These are phyloP conservation scores for Diplodia sapinea DNA, from an alignment of 2,329 filamentous ascomycete genomes.

Conservation along the genomic window DNA sequence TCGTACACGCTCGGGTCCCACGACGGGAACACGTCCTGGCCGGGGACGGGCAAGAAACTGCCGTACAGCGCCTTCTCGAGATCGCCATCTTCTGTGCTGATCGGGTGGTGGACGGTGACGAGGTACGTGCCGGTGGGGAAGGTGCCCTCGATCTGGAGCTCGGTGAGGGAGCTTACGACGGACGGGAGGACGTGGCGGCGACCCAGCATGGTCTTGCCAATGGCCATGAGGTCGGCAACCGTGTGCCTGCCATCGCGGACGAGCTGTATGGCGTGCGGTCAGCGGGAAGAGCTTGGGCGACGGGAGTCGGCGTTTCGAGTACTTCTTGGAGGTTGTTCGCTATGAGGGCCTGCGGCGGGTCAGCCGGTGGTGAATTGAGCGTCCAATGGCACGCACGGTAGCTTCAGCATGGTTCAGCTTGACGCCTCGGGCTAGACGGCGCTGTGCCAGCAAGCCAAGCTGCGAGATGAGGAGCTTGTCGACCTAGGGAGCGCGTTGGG, in stretches of 20 bases:
- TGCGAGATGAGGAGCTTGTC: slow-evolving; percentile 96
- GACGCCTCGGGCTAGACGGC: slow-evolving; percentile 83
- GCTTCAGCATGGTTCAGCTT: slow-evolving; percentile 91
- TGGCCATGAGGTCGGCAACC: slow-evolving; percentile 90
- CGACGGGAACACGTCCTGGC: slow-evolving; percentile 69
- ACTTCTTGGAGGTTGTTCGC: slow-evolving; percentile 88
- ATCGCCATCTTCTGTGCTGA: slow-evolving; percentile 84
- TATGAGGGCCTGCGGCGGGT: slow-evolving; percentile 71
- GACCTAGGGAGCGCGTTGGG: slow-evolving; percentile 61
- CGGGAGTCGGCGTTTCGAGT: slow-evolving; percentile 34
- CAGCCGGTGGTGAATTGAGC: slow-evolving; percentile 29
- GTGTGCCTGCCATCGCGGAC: slow-evolving; percentile 95
- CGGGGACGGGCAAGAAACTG: slow-evolving; percentile 83
- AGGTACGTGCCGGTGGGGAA: slow-evolving; percentile 91
- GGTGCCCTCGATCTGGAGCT: slow-evolving; percentile 93
- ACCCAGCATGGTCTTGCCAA: slow-evolving; percentile 90
- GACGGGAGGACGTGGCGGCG: slow-evolving; percentile 88
- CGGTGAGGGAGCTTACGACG: slow-evolving; percentile 76
- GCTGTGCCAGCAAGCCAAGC: slow-evolving; percentile 84
- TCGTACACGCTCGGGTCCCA: slow-evolving; percentile 70
- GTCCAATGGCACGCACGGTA: slow-evolving; percentile 60
- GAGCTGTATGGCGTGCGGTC: slow-evolving; percentile 57
- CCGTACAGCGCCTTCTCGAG: slow-evolving; percentile 87
- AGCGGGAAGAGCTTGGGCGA: not conserved
- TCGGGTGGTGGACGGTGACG: slow-evolving; percentile 90